A percentile compares a stretch with the other conserved stretches of the same genome.
These are phyloP conservation scores for Candolleomyces eurysporus DNA, from an alignment of 768 basidiomycete genomes.

Conservation along the genomic window DNA sequence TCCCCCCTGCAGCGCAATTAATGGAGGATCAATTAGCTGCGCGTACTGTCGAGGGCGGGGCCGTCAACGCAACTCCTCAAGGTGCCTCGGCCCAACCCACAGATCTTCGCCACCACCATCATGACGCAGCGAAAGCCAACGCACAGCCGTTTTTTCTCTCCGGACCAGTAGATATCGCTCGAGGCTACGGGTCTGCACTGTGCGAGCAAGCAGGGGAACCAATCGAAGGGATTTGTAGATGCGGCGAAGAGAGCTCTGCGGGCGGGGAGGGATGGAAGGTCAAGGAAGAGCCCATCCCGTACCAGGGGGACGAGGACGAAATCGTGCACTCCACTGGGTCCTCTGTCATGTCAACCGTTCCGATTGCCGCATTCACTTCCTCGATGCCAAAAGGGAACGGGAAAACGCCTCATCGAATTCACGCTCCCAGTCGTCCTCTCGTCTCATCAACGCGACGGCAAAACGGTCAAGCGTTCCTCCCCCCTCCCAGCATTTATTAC, in stretches of 20 bases:
- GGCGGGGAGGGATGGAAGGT: background rate
- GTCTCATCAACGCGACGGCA: too few species aligned
- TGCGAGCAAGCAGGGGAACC: too few species aligned
- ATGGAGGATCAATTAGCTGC: background rate
- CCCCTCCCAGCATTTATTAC: background rate
- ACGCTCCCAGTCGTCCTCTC: too few species aligned
- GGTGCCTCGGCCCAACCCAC: too few species aligned
- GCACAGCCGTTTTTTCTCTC: conserved; percentile 11
- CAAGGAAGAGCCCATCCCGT: background rate
- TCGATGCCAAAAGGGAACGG: background rate
- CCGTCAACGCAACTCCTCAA: background rate
- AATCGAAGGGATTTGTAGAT: too few species aligned
- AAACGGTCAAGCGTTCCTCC: background rate
- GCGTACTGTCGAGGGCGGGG: background rate
- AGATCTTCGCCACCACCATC: conserved; percentile 20
- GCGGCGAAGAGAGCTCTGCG: too few species aligned
- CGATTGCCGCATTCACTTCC: background rate
- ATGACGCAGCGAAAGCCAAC: conserved; percentile 27
- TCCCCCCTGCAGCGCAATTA: conserved; percentile 22
- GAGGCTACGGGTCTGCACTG: too few species aligned
- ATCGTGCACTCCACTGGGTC: background rate
- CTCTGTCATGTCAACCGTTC: background rate
- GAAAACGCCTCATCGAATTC: background rate
- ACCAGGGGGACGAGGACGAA: background rate
- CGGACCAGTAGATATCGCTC: background rate